These are phyloP conservation scores for Rhodotorula sp. DNA, from an alignment of 1,284 basidiomycete genomes.

Conservation along the genomic window DNA sequence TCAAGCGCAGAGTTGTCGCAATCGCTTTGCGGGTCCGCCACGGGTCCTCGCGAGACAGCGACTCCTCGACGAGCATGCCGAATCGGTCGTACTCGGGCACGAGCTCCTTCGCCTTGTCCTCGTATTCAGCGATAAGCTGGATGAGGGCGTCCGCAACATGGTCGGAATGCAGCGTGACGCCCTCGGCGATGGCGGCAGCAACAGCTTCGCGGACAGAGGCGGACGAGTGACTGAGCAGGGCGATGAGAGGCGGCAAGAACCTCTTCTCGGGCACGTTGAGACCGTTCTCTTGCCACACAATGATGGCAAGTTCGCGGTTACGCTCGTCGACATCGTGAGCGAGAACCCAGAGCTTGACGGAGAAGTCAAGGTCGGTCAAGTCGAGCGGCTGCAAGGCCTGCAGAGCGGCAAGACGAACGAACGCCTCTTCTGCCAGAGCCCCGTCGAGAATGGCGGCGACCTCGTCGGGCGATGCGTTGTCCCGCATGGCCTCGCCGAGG, in stretches of 20 bases:
- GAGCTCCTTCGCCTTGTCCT: conserved; percentile 82
- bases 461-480: conserved; percentile 65
- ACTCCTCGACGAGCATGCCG: conserved; percentile 89
- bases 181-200: conserved; percentile 75
- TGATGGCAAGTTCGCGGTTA: conserved; percentile 76
- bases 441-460: conserved; percentile 67
- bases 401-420: conserved; percentile 84
- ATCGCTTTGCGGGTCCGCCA: conserved; percentile 82
- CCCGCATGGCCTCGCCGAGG: conserved; percentile 76
- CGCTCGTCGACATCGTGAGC: conserved; percentile 90
- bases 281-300: conserved; percentile 95
- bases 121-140: conserved; percentile 70
- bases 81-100: conserved; percentile 66
- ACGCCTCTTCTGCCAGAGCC: conserved; percentile 80
- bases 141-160: conserved; percentile 58
- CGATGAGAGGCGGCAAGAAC: conserved; percentile 65
- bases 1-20: conserved; percentile 66
- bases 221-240: conserved; percentile 79
- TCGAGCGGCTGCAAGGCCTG: conserved; percentile 87
- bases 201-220: conserved; percentile 74
- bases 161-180: conserved; percentile 70
- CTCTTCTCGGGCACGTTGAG: conserved; percentile 73
- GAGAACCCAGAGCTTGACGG: conserved; percentile 81
- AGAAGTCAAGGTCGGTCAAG: conserved; percentile 91
- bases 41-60: conserved; percentile 86